Conservation (phyloP, 257 asterid species). For the Ophiorrhiza pumila region DNA sequence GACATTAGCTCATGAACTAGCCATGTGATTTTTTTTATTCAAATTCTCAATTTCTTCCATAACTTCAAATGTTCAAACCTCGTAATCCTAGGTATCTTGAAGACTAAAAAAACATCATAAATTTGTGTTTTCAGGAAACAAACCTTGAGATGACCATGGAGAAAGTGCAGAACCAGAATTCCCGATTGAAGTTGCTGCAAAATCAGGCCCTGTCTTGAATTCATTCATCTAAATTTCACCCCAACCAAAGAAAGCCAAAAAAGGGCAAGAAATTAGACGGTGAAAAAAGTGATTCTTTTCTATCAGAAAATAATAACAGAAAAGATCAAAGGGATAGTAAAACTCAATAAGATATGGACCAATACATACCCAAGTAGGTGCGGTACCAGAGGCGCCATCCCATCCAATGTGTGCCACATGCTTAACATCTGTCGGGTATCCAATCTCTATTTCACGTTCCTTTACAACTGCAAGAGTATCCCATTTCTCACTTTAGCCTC, state of each 20-base stretch:
- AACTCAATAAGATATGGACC: background rate
- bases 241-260: background rate
- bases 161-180: conserved; percentile 59
- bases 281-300: background rate
- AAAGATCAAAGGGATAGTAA: background rate
- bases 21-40: no score
- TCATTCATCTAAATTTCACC: conserved; percentile 40
- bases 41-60: background rate
- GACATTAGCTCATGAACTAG: background rate
- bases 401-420: conserved; percentile 93
- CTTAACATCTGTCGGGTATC: conserved; percentile 81
- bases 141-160: conserved; percentile 86
- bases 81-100: background rate
- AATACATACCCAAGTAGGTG: conserved; percentile 81
- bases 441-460: conserved; percentile 85
- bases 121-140: conserved; percentile 8
- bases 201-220: conserved; percentile 79
- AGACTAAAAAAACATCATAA: background rate
- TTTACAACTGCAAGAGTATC: conserved; percentile 48
- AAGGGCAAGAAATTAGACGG: background rate
- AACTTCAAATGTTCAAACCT: background rate
- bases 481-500: conserved; percentile 5
- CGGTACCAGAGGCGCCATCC: conserved; percentile 72
- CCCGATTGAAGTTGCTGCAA: conserved; percentile 55
- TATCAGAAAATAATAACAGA: background rate